Conservation (phyloP, 768 basidiomycete genomes). For the Kwoniella newhampshirensis region DNA sequence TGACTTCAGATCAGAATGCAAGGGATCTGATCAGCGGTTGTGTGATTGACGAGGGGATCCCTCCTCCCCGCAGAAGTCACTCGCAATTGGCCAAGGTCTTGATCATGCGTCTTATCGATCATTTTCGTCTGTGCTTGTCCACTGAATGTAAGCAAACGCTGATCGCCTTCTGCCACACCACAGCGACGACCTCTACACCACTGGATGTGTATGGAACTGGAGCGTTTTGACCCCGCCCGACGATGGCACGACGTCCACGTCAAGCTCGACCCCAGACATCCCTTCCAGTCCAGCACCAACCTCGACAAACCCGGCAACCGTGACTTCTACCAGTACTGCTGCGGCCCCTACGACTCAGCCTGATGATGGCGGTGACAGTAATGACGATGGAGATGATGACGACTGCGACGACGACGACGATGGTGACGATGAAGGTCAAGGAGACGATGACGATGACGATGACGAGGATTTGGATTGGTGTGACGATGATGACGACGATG, state of each 20-base stretch:
- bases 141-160: too few relatives aligned
- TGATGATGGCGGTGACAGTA: conserved; percentile 13
- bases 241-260: conserved; percentile 9
- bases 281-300: not conserved
- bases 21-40: too few relatives aligned
- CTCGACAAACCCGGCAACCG: conserved; percentile 2
- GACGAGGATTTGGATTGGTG: conserved; percentile 5
- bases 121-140: not conserved
- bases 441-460: conserved; percentile 10
- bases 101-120: not conserved
- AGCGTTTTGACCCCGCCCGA: conserved; percentile 9
- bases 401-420: conserved; percentile 7
- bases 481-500: conserved; percentile 4
- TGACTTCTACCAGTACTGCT: not conserved
- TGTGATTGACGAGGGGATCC: too few relatives aligned
- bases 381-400: conserved; percentile 8
- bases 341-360: not conserved
- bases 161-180: not conserved
- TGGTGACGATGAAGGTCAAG: conserved; percentile 7
- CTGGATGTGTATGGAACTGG: conserved; percentile 22
- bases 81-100: too few relatives aligned
- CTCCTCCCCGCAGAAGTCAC: too few relatives aligned
- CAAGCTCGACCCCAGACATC: not conserved
- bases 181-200: conserved; percentile 17
- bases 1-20: too few relatives aligned